Evolutionary conservation across 2,329 filamentous ascomycete species (phyloP).

Genomic region (Colletotrichum caudatum): DNA sequence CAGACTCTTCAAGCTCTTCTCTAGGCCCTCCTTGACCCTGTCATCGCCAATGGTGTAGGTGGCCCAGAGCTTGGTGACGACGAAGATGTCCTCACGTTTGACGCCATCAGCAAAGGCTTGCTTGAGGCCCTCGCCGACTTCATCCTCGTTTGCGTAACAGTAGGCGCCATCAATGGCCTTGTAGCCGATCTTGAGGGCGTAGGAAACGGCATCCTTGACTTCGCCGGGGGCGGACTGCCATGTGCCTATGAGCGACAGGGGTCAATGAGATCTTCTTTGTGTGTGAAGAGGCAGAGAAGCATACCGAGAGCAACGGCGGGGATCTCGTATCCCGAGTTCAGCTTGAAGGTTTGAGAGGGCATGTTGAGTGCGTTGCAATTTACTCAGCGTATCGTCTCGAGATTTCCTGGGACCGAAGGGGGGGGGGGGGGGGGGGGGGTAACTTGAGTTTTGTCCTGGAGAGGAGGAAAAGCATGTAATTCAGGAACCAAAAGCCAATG

Average conservation of each 20-base stretch:
- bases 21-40: slow-evolving; percentile 75
- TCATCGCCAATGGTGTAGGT: slow-evolving; percentile 72
- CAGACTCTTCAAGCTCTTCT: slow-evolving; percentile 78
- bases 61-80: slow-evolving; percentile 88
- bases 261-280: background rate
- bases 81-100: slow-evolving; percentile 83
- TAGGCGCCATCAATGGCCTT: slow-evolving; percentile 78
- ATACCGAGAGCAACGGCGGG: slow-evolving; percentile 73
- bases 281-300: slow-evolving; percentile 36
- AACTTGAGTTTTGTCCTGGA: slow-evolving; percentile 9
- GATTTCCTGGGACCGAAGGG: background rate
- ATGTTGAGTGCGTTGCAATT: slow-evolving; percentile 50
- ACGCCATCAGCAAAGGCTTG: slow-evolving; percentile 78
- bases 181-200: slow-evolving; percentile 69
- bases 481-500: background rate
- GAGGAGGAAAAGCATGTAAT: slow-evolving; percentile 1
- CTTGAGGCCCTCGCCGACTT: slow-evolving; percentile 82
- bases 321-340: slow-evolving; percentile 74
- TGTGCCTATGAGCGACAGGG: slow-evolving; percentile 63
- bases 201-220: slow-evolving; percentile 68
- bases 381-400: slow-evolving; percentile 4
- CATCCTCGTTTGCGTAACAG: slow-evolving; percentile 84
- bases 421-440: slow-evolving; percentile 41
- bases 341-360: slow-evolving; percentile 69
- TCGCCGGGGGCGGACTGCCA: slow-evolving; percentile 73